phyloP scores from a whole-genome alignment of 73 alveolate species.

The Uronychia setigera region DNA sequence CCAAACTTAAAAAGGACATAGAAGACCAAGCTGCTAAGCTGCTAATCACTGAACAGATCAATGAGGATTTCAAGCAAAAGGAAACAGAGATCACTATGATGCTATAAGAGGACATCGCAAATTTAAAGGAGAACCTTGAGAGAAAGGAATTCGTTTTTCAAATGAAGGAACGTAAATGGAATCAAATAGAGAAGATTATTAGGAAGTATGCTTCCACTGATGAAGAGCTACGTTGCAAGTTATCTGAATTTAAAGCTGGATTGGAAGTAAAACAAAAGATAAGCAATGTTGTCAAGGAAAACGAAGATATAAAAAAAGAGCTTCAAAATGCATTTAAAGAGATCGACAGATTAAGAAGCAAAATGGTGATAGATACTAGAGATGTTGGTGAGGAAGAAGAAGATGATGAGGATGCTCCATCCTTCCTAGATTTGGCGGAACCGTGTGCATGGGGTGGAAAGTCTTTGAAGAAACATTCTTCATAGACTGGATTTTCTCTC shows the following conservation, averaged over 20 bases:
- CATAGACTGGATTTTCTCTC: too few species aligned
- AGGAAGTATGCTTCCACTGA: slow-evolving; percentile 5
- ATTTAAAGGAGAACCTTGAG: slow-evolving; percentile 17
- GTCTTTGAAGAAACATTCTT: not conserved
- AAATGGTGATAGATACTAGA: too few species aligned
- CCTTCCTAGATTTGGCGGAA: not conserved
- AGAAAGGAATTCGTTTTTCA: slow-evolving; percentile 17
- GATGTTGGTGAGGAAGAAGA: too few species aligned
- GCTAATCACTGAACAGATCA: slow-evolving; percentile 25
- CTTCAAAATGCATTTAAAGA: slow-evolving; percentile 46
- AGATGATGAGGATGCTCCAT: not conserved
- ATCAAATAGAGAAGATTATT: not conserved
- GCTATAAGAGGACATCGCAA: slow-evolving; percentile 8
- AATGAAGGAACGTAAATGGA: slow-evolving; percentile 10
- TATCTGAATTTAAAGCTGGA: not conserved
- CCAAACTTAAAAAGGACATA: slow-evolving; percentile 5
- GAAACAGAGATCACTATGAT: slow-evolving; percentile 14
- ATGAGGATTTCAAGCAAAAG: slow-evolving; percentile 7
- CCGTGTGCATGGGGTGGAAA: too few species aligned
- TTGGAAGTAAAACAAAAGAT: not conserved
- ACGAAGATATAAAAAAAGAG: slow-evolving; percentile 39
- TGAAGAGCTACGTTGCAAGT: not conserved
- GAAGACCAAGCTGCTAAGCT: slow-evolving; percentile 22
- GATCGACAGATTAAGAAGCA: slow-evolving; percentile 52
- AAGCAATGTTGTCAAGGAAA: slow-evolving; percentile 18